phyloP scores from a whole-genome alignment of 2,329 filamentous ascomycete species.

The Xylaria digitata region DNA sequence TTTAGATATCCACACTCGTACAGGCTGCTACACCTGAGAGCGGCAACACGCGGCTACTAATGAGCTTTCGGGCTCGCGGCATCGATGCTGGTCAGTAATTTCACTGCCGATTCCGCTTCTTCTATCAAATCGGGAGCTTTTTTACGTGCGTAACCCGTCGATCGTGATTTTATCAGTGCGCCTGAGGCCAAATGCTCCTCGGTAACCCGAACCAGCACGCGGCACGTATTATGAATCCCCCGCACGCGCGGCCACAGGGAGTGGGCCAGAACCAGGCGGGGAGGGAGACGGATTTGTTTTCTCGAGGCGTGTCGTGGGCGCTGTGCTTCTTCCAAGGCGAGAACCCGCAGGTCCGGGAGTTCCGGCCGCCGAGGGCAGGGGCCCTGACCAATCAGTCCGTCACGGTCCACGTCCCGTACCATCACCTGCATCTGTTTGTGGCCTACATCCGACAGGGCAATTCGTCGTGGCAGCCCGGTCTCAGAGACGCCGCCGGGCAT shows the following conservation, averaged over 20 bases:
- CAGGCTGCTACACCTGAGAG: neutral
- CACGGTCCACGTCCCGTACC: conserved; percentile 15
- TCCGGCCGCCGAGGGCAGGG: conserved; percentile 8
- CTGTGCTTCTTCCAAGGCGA: conserved; percentile 22
- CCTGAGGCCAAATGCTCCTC: neutral
- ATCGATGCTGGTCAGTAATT: neutral
- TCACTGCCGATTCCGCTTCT: neutral
- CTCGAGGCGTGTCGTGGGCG: conserved; percentile 7
- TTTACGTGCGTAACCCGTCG: neutral
- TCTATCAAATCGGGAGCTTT: neutral
- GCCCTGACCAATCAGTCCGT: conserved; percentile 6
- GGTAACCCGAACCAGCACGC: neutral
- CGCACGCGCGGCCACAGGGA: neutral
- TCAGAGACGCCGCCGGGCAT: conserved; percentile 7
- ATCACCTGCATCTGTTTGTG: neutral
- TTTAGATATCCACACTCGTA: neutral
- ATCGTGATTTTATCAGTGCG: neutral
- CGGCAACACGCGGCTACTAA: conserved; percentile 13
- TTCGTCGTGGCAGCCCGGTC: neutral
- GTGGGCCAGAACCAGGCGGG: neutral
- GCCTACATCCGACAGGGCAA: neutral
- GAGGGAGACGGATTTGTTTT: conserved; percentile 8
- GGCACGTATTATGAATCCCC: neutral
- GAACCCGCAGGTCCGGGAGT: conserved; percentile 11
- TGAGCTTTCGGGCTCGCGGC: neutral